phyloP scores from a whole-genome alignment of 805 yeast genomes.

The Ogataea trehalophila region DNA sequence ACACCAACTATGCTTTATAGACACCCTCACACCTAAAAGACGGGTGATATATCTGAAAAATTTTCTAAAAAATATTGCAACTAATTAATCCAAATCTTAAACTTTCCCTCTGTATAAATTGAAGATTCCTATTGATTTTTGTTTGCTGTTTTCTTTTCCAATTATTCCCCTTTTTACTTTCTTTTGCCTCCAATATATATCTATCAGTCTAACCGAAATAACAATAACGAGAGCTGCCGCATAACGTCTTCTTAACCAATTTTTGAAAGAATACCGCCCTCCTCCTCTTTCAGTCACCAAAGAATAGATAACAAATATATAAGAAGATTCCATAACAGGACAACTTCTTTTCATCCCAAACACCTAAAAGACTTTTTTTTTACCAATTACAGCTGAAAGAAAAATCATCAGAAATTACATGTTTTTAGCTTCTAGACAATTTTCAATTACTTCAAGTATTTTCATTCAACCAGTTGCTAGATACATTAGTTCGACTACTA shows the following conservation, averaged over 20 bases:
- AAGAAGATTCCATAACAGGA: not conserved
- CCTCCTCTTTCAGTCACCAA: not conserved
- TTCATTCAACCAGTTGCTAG: not conserved
- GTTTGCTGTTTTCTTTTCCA: too few relatives aligned
- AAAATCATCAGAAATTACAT: not conserved
- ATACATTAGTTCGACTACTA: conserved; percentile 9
- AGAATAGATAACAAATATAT: not conserved
- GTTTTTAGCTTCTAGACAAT: conserved; percentile 1
- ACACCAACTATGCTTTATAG: too few relatives aligned
- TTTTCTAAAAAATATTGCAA: too few relatives aligned
- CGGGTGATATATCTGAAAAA: too few relatives aligned
- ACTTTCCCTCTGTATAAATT: too few relatives aligned
- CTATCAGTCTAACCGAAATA: not conserved
- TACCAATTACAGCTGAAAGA: not conserved
- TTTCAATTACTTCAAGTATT: not conserved
- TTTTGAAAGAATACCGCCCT: not conserved
- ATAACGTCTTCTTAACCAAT: conserved; percentile 26
- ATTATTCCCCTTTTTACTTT: too few relatives aligned
- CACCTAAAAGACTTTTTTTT: not conserved
- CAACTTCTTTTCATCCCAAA: not conserved
- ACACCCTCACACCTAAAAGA: too few relatives aligned
- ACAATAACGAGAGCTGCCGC: conserved; percentile 50
- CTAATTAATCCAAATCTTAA: too few relatives aligned
- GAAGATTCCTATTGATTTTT: too few relatives aligned
- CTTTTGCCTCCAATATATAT: not conserved